Evolutionary conservation across 2,329 filamentous ascomycete species (phyloP).

Genomic region (Sporothrix luriei): DNA sequence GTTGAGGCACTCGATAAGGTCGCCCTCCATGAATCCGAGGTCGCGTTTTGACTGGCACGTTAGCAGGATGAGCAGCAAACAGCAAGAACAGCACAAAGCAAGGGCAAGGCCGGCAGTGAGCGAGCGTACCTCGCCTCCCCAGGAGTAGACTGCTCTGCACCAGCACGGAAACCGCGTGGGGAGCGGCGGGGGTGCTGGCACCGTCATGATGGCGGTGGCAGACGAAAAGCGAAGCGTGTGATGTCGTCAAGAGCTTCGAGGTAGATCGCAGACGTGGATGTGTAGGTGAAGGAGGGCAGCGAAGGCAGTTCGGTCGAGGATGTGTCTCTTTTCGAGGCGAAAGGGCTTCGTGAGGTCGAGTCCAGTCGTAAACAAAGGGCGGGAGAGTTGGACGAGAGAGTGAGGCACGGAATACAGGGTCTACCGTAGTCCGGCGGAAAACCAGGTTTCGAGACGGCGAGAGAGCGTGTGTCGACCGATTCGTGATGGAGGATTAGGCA

Average conservation of each 20-base stretch:
- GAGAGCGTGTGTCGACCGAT: background rate
- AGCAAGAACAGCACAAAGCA: background rate
- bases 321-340: background rate
- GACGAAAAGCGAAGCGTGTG: background rate
- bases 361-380: constrained; percentile 6
- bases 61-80: constrained; percentile 13
- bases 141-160: constrained; percentile 64
- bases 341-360: background rate
- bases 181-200: constrained; percentile 39
- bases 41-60: constrained; percentile 75
- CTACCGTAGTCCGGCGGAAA: constrained; percentile 1
- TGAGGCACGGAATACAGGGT: background rate
- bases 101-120: background rate
- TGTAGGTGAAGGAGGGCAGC: background rate
- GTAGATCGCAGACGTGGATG: background rate
- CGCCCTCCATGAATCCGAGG: constrained; percentile 94
- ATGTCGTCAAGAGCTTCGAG: background rate
- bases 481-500: background rate
- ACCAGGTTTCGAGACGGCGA: constrained; percentile 15
- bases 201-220: constrained; percentile 27
- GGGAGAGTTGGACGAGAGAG: background rate
- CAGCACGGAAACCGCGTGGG: constrained; percentile 34
- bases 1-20: constrained; percentile 96
- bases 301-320: background rate
- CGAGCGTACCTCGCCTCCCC: constrained; percentile 74